Conservation (phyloP, 441 rosid genomes). For the Syzygium malaccense region DNA sequence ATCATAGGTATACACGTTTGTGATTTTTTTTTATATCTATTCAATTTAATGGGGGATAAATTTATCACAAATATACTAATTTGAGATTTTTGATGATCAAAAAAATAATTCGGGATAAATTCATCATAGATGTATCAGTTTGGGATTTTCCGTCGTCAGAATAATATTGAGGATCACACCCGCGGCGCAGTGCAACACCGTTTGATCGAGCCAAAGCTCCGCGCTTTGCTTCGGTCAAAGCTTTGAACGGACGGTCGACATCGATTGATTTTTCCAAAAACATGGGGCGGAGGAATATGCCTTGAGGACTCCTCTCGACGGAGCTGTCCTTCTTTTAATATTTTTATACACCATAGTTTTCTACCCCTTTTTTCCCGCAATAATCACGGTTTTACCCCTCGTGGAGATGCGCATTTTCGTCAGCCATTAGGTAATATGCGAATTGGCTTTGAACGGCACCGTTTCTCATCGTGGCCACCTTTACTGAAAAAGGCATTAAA, state of each 20-base stretch:
- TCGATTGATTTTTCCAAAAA: background rate
- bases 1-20: no score
- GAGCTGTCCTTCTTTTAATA: background rate
- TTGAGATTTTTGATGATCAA: background rate
- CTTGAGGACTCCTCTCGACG: background rate
- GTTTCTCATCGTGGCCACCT: background rate
- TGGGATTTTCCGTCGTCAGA: accelerated
- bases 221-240: background rate
- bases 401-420: background rate
- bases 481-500: background rate
- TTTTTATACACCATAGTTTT: background rate
- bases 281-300: background rate
- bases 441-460: background rate
- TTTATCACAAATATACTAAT: background rate
- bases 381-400: background rate
- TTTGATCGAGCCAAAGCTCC: background rate
- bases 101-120: background rate
- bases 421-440: background rate
- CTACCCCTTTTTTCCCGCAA: background rate
- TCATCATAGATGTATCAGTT: background rate
- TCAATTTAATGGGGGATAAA: no score
- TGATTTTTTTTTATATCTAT: no score
- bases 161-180: background rate
- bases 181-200: accelerated
- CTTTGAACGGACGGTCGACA: background rate